Percentiles rank a stretch among this genome's conserved stretches.
phyloP scores from a whole-genome alignment of 352 stramenopile species.

The Blastocystis sp. region DNA sequence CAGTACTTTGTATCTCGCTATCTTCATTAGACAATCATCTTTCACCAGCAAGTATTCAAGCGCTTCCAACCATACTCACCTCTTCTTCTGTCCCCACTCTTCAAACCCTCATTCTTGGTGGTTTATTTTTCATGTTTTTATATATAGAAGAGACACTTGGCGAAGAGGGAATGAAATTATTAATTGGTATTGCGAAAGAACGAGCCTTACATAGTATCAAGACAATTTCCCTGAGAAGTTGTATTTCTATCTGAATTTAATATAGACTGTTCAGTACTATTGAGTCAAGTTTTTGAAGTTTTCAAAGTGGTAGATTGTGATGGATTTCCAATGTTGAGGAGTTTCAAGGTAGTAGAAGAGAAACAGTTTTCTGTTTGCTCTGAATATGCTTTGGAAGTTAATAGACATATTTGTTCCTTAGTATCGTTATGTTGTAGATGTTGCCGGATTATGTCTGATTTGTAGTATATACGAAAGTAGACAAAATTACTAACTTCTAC shows the following conservation, averaged over 20 bases:
- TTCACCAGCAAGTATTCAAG: neutral
- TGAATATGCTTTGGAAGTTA: neutral
- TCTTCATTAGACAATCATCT: slow-evolving; percentile 33
- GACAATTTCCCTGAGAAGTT: neutral
- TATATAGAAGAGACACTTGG: neutral
- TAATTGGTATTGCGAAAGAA: neutral
- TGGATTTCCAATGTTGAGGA: slow-evolving; percentile 1
- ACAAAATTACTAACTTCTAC: neutral
- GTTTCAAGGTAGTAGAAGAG: neutral
- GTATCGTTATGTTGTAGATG: neutral
- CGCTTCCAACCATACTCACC: neutral
- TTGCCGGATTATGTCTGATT: neutral
- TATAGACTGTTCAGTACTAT: neutral
- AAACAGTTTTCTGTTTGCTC: neutral
- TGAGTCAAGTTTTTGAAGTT: neutral
- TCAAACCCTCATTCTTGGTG: slow-evolving; percentile 22
- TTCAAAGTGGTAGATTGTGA: neutral
- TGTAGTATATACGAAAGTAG: neutral
- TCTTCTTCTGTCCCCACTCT: neutral
- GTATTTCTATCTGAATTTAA: neutral
- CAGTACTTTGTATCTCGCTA: neutral
- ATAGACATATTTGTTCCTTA: neutral
- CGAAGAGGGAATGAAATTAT: neutral
- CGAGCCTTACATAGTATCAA: slow-evolving; percentile 9
- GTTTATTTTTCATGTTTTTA: neutral